Evolutionary conservation across 2,329 filamentous ascomycete genomes (phyloP).

Genomic region (Ascochyta fabae): DNA sequence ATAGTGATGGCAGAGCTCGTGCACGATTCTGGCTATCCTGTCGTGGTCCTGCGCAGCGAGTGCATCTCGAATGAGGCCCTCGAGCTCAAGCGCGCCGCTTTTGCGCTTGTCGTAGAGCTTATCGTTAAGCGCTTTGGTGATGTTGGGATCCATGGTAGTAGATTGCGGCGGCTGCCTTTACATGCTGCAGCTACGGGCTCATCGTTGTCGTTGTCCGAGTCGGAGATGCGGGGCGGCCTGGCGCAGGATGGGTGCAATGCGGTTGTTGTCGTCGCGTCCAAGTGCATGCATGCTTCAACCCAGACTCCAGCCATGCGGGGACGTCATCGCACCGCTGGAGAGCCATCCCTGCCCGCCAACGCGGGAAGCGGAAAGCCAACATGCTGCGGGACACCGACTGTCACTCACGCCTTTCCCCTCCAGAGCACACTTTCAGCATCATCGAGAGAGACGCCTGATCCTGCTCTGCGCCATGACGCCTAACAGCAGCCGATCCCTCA

Average conservation of each 20-base stretch:
- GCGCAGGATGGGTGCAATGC: constrained; percentile 8
- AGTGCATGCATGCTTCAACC: constrained; percentile 8
- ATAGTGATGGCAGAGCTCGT: constrained; percentile 96
- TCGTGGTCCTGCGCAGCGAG: constrained; percentile 78
- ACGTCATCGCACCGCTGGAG: constrained; percentile 13
- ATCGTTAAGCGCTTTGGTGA: constrained; percentile 91
- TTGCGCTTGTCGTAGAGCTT: constrained; percentile 99
- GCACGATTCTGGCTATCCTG: constrained; percentile 83
- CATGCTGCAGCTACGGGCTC: constrained; percentile 30
- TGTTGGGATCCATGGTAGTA: constrained; percentile 77
- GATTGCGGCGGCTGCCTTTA: constrained; percentile 28
- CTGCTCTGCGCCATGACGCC: constrained; percentile 19
- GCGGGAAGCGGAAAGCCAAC: constrained; percentile 7
- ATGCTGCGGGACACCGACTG: constrained; percentile 4
- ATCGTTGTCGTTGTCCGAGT: not conserved
- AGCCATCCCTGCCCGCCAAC: constrained; percentile 14
- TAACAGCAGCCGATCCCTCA: constrained; percentile 9
- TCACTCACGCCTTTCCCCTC: not conserved
- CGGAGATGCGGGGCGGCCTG: not conserved
- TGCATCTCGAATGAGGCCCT: constrained; percentile 86
- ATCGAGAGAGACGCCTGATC: not conserved
- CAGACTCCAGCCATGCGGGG: constrained; percentile 3
- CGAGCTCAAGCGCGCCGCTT: constrained; percentile 91
- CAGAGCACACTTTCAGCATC: not conserved
- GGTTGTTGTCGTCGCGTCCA: constrained; percentile 13